phyloP scores from a whole-genome alignment of 768 basidiomycete genomes.

The Auricularia cornea region DNA sequence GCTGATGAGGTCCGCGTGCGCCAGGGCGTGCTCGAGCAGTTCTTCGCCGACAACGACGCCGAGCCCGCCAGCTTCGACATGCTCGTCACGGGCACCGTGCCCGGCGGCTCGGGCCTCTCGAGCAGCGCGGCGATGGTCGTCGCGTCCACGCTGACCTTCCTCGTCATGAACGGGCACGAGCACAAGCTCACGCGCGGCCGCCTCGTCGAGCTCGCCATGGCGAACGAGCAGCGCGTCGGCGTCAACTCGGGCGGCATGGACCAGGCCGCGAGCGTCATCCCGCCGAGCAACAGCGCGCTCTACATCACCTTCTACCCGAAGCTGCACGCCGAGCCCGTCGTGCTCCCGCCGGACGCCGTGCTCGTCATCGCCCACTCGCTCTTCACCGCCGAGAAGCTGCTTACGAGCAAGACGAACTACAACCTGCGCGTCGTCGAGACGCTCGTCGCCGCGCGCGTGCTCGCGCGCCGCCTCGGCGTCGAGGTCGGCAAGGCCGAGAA shows the following conservation, averaged over 20 bases:
- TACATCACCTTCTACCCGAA: constrained; percentile 77
- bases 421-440: constrained; percentile 92
- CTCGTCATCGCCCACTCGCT: constrained; percentile 82
- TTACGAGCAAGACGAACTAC: constrained; percentile 68
- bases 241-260: constrained; percentile 87
- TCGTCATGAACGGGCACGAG: constrained; percentile 66
- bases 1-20: not conserved
- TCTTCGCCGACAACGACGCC: constrained; percentile 32
- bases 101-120: constrained; percentile 78
- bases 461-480: constrained; percentile 53
- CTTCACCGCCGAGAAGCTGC: constrained; percentile 71
- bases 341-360: constrained; percentile 47
- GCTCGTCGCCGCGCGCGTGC: constrained; percentile 65
- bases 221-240: constrained; percentile 77
- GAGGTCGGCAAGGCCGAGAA: constrained; percentile 36
- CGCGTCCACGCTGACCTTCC: constrained; percentile 71
- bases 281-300: constrained; percentile 51
- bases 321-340: constrained; percentile 57
- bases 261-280: constrained; percentile 79
- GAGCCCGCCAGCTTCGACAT: constrained; percentile 57
- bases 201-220: constrained; percentile 71
- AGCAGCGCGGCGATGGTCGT: constrained; percentile 90
- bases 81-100: constrained; percentile 73
- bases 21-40: constrained; percentile 60
- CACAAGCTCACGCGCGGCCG: constrained; percentile 51